Conservation (phyloP, 805 yeast genomes). For the Torulaspora microellipsoides region DNA sequence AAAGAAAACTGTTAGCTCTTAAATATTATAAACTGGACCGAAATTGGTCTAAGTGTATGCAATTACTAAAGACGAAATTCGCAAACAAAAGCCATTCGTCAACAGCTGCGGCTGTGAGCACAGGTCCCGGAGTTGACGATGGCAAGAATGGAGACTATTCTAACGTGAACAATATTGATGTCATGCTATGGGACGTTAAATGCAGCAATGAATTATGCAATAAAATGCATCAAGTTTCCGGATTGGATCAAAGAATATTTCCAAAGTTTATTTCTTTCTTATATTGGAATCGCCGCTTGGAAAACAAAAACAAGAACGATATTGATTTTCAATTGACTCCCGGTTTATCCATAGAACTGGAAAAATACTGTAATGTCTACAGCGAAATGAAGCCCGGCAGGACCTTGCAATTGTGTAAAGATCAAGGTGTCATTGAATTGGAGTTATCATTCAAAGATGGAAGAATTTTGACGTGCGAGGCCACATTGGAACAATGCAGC, state of each 20-base stretch:
- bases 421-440: constrained; percentile 58
- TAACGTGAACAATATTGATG: constrained; percentile 58
- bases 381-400: constrained; percentile 50
- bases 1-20: constrained; percentile 20
- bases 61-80: constrained; percentile 19
- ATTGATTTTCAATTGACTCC: constrained; percentile 47
- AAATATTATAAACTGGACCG: constrained; percentile 22
- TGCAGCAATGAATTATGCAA: constrained; percentile 49
- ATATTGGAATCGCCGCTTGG: constrained; percentile 65
- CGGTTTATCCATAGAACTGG: constrained; percentile 39
- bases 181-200: constrained; percentile 73
- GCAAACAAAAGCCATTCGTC: constrained; percentile 5
- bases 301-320: constrained; percentile 11
- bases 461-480: constrained; percentile 40
- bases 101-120: not conserved
- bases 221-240: constrained; percentile 31
- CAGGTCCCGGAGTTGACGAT: constrained; percentile 1
- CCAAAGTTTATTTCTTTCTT: constrained; percentile 67
- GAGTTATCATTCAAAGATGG: constrained; percentile 50
- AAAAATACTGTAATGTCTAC: constrained; percentile 43
- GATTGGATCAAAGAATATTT: constrained; percentile 36
- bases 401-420: constrained; percentile 50
- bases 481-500: constrained; percentile 66
- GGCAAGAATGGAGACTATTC: constrained; percentile 12
- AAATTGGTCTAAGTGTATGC: constrained; percentile 27